phyloP scores from a whole-genome alignment of 768 basidiomycete genomes.

The Tricholoma saponaceum region DNA sequence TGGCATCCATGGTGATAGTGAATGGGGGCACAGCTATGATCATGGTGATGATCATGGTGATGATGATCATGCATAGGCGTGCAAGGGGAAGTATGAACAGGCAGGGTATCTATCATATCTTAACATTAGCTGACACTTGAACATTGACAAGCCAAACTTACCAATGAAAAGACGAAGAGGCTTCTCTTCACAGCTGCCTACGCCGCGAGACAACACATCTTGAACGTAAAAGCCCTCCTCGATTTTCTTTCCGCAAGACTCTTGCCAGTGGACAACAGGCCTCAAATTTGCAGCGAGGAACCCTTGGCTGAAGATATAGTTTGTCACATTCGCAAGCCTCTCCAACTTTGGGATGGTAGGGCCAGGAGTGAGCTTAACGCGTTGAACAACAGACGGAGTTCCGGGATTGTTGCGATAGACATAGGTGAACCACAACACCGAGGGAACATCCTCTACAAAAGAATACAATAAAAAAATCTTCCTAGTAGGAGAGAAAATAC shows the following conservation, averaged over 20 bases:
- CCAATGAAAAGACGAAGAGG: conserved; percentile 34
- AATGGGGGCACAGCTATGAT: not conserved
- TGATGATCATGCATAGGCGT: not conserved
- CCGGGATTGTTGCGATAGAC: conserved; percentile 29
- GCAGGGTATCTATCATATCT: conserved; percentile 2
- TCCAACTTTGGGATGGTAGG: conserved; percentile 26
- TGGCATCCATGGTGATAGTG: conserved; percentile 2
- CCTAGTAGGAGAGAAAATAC: conserved; percentile 7
- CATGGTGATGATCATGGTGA: not conserved
- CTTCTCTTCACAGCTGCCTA: conserved; percentile 31
- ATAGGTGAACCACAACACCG: conserved; percentile 42
- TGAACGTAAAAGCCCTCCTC: conserved; percentile 21
- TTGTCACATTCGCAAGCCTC: conserved; percentile 42
- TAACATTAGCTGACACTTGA: not conserved
- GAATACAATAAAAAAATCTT: not conserved
- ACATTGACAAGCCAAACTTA: conserved; percentile 8
- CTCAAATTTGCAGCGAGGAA: conserved; percentile 32
- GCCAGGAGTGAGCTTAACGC: conserved; percentile 32
- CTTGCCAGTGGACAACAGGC: conserved; percentile 38
- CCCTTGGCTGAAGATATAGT: conserved; percentile 39
- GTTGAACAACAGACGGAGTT: conserved; percentile 34
- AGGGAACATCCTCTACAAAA: conserved; percentile 33
- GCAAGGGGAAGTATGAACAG: not conserved
- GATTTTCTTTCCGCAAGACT: conserved; percentile 29
- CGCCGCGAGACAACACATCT: conserved; percentile 25